These are phyloP conservation scores for Paecilomyces sp. DNA, from an alignment of 2,329 filamentous ascomycete species.

Conservation along the genomic window DNA sequence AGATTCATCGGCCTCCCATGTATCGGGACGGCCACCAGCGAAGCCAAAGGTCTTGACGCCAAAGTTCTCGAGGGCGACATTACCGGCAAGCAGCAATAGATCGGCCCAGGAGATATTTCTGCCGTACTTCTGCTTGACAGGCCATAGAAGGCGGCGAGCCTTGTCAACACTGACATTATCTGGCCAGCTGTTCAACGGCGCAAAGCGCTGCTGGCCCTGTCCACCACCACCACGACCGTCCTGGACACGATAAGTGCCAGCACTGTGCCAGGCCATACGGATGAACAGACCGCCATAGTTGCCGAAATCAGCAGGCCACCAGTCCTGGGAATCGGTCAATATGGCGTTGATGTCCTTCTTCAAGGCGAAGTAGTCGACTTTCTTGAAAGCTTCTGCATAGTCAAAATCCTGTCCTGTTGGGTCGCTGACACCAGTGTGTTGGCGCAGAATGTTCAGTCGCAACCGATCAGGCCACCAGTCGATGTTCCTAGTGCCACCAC, in stretches of 20 bases:
- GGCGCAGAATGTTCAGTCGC: slow-evolving; percentile 64
- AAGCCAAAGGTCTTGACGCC: slow-evolving; percentile 69
- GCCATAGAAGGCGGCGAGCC: slow-evolving; percentile 70
- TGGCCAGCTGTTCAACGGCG: slow-evolving; percentile 75
- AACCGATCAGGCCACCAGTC: slow-evolving; percentile 72
- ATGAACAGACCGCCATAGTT: slow-evolving; percentile 76
- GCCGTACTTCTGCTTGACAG: slow-evolving; percentile 79
- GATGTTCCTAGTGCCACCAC: slow-evolving; percentile 59
- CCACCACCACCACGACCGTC: slow-evolving; percentile 71
- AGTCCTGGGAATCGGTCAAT: slow-evolving; percentile 73
- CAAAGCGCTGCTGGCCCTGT: slow-evolving; percentile 69
- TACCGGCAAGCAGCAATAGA: slow-evolving; percentile 63
- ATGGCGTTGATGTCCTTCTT: slow-evolving; percentile 67
- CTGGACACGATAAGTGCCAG: slow-evolving; percentile 68
- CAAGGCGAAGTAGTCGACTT: slow-evolving; percentile 60
- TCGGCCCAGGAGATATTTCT: slow-evolving; percentile 78
- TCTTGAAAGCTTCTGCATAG: slow-evolving; percentile 66
- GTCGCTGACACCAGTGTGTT: slow-evolving; percentile 58
- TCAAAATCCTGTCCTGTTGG: slow-evolving; percentile 61
- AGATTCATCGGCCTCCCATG: slow-evolving; percentile 68
- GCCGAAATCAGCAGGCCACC: slow-evolving; percentile 76
- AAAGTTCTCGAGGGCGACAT: slow-evolving; percentile 71
- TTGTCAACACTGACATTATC: slow-evolving; percentile 75
- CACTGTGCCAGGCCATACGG: slow-evolving; percentile 74
- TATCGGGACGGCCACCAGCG: slow-evolving; percentile 63